Conservation (phyloP, 106 monocot genomes). For the Acanthochlamys bracteata region DNA sequence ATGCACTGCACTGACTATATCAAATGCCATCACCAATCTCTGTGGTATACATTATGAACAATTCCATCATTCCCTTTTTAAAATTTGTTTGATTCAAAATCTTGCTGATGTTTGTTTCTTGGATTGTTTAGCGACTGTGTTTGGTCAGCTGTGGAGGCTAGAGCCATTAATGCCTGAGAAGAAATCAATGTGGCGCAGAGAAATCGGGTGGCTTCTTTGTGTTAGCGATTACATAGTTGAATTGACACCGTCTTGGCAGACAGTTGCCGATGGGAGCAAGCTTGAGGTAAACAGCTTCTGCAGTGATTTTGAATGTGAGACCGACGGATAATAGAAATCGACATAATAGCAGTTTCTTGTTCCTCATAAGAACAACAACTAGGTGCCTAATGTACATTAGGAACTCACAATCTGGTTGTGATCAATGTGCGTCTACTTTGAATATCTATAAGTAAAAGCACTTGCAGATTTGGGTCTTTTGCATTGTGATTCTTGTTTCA, state of each 20-base stretch:
- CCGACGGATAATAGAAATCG: too few species aligned
- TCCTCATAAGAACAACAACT: too few species aligned
- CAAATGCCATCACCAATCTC: constrained; percentile 96
- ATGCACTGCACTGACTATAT: constrained; percentile 73
- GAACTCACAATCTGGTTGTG: too few species aligned
- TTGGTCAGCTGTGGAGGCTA: constrained; percentile 83
- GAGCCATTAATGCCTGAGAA: constrained; percentile 65
- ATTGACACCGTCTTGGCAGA: constrained; percentile 69
- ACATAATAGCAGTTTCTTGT: too few species aligned
- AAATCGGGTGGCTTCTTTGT: constrained; percentile 82
- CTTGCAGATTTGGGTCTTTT: too few species aligned
- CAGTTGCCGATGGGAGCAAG: constrained; percentile 79
- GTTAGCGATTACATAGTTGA: constrained; percentile 88
- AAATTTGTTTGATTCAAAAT: neutral
- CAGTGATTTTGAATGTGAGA: neutral
- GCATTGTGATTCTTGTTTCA: neutral
- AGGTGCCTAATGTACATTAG: too few species aligned
- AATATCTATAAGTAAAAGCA: too few species aligned
- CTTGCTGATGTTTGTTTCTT: neutral
- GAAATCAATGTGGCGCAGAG: constrained; percentile 80
- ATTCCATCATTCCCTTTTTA: too few species aligned
- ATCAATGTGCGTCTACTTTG: too few species aligned
- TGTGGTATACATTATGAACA: constrained; percentile 45
- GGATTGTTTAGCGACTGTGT: constrained; percentile 48
- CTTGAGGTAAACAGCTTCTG: constrained; percentile 2